Conservation (phyloP, 352 stramenopile species). For the Lagenidium sp. region DNA sequence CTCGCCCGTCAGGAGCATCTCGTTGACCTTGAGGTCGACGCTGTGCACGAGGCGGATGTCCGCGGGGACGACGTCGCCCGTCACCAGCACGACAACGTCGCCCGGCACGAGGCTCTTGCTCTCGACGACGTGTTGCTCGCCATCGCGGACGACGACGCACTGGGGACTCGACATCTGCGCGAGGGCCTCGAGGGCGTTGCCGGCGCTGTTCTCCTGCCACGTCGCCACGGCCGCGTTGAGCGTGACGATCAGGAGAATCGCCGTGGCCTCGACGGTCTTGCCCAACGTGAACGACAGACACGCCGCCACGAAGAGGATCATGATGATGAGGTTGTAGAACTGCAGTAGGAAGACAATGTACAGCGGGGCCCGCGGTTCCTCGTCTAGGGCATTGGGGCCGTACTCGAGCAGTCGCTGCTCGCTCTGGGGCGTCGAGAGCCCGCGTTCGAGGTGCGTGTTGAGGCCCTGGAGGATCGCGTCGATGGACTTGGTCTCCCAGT, state of each 20-base stretch:
- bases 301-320: slow-evolving; percentile 47
- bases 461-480: slow-evolving; percentile 44
- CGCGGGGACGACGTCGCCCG: slow-evolving; percentile 89
- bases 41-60: slow-evolving; percentile 88
- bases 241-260: slow-evolving; percentile 53
- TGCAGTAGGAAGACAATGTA: slow-evolving; percentile 59
- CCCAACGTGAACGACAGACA: slow-evolving; percentile 44
- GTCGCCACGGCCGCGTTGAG: slow-evolving; percentile 58
- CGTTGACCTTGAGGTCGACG: slow-evolving; percentile 84
- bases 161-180: slow-evolving; percentile 54
- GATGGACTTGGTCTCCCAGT: slow-evolving; percentile 32
- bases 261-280: slow-evolving; percentile 61
- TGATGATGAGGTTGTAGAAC: slow-evolving; percentile 79
- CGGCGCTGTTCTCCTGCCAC: slow-evolving; percentile 49
- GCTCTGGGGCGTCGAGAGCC: slow-evolving; percentile 30
- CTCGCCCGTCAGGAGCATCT: slow-evolving; percentile 93
- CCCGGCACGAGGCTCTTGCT: slow-evolving; percentile 67
- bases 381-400: slow-evolving; percentile 48
- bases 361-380: slow-evolving; percentile 49
- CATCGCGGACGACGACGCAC: slow-evolving; percentile 54
- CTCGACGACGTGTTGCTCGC: slow-evolving; percentile 49
- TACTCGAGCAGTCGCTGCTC: slow-evolving; percentile 32
- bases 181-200: slow-evolving; percentile 51
- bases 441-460: slow-evolving; percentile 34
- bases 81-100: slow-evolving; percentile 84